Evolutionary conservation across 2,329 filamentous ascomycete species (phyloP).

Genomic region (Calonectria ilicicola): DNA sequence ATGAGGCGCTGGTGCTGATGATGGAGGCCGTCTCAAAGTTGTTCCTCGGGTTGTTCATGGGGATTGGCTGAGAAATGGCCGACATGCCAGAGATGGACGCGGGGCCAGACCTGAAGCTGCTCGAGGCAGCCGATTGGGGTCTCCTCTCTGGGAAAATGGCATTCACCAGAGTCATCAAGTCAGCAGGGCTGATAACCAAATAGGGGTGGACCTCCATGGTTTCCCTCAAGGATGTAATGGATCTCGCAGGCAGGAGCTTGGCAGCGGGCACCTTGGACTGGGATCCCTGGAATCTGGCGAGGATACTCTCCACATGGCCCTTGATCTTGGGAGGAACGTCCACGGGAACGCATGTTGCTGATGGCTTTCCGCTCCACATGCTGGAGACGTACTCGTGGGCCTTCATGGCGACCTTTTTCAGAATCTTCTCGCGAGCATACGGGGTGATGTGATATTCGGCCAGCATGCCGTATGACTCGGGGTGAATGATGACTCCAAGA

Average conservation of each 20-base stretch:
- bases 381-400: conserved; percentile 85
- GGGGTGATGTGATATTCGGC: conserved; percentile 93
- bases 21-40: conserved; percentile 77
- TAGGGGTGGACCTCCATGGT: conserved; percentile 85
- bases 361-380: conserved; percentile 76
- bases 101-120: conserved; percentile 73
- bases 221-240: conserved; percentile 78
- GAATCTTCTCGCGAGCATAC: conserved; percentile 85
- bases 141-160: conserved; percentile 83
- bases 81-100: conserved; percentile 77
- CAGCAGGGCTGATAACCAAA: conserved; percentile 82
- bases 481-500: conserved; percentile 85
- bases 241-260: conserved; percentile 77
- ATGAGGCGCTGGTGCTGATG: conserved; percentile 79
- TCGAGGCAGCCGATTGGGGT: conserved; percentile 72
- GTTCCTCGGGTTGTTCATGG: conserved; percentile 67
- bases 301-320: conserved; percentile 77
- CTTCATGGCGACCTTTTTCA: conserved; percentile 83
- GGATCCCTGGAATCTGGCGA: conserved; percentile 71
- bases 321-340: conserved; percentile 72
- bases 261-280: conserved; percentile 61
- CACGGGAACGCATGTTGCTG: conserved; percentile 61
- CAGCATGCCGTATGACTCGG: conserved; percentile 84
- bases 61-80: conserved; percentile 75
- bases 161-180: conserved; percentile 84